Evolutionary conservation across 1,284 basidiomycete species (phyloP).

Genomic region (Microbotryum lychnidis-dioicae): DNA sequence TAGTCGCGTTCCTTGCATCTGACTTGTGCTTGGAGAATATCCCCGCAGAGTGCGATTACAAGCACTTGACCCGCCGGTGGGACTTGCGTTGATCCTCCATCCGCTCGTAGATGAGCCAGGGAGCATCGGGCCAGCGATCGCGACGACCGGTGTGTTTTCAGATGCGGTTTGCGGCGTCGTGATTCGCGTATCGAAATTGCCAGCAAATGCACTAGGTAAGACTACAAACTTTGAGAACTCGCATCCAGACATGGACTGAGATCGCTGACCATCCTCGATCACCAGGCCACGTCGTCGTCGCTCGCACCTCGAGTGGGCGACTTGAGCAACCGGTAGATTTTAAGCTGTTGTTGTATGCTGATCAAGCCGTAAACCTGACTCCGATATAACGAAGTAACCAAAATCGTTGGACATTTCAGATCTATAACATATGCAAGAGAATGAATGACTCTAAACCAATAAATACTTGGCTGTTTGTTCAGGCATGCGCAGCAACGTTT

Average conservation of each 20-base stretch:
- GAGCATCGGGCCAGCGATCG: slow-evolving; percentile 45
- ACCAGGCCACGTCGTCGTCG: slow-evolving; percentile 57
- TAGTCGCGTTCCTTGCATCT: not conserved
- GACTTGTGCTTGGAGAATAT: not conserved
- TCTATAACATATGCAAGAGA: too few relatives aligned
- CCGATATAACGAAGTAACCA: not conserved
- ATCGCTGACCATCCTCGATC: too few relatives aligned
- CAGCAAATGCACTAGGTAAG: slow-evolving; percentile 55
- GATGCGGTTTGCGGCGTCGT: slow-evolving; percentile 44
- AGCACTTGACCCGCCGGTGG: slow-evolving; percentile 37
- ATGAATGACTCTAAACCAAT: too few relatives aligned
- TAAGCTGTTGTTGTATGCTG: slow-evolving; percentile 53
- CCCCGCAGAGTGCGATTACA: slow-evolving; percentile 57
- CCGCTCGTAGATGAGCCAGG: slow-evolving; percentile 35
- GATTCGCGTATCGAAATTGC: not conserved
- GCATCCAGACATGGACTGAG: slow-evolving; percentile 49
- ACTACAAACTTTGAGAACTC: slow-evolving; percentile 41
- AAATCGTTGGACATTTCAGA: not conserved
- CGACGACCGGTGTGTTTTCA: slow-evolving; percentile 67
- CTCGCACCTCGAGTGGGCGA: slow-evolving; percentile 55
- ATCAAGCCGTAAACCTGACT: slow-evolving; percentile 10
- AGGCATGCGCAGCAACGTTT: too few relatives aligned
- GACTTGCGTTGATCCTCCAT: slow-evolving; percentile 40
- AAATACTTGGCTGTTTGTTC: too few relatives aligned
- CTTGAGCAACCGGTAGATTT: slow-evolving; percentile 54